These are phyloP conservation scores for Calonectria montana DNA, from an alignment of 2,329 filamentous ascomycete genomes.

Conservation along the genomic window DNA sequence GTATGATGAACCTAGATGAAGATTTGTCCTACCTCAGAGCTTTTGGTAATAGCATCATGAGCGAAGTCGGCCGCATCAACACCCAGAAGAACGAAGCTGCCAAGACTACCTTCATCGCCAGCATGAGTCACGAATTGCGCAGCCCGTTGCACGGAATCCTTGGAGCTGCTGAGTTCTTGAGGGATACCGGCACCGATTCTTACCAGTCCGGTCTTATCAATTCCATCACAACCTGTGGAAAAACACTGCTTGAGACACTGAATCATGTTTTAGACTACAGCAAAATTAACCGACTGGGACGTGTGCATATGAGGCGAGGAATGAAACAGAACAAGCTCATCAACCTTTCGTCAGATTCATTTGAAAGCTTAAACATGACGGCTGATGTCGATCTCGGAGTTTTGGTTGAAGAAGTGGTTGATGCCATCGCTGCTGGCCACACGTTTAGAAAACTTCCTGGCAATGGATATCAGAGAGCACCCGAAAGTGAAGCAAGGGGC, in stretches of 20 bases:
- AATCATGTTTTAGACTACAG: conserved; percentile 61
- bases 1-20: conserved; percentile 51
- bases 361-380: conserved; percentile 47
- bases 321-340: conserved; percentile 36
- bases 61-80: conserved; percentile 65
- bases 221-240: conserved; percentile 59
- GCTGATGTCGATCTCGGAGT: conserved; percentile 48
- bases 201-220: conserved; percentile 56
- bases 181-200: conserved; percentile 52
- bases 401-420: conserved; percentile 53
- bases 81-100: conserved; percentile 62
- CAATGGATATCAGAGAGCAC: background rate
- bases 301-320: conserved; percentile 37
- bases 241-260: conserved; percentile 61
- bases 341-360: conserved; percentile 41
- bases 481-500: background rate
- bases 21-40: conserved; percentile 51
- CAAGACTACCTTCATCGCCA: conserved; percentile 69
- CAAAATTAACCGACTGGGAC: conserved; percentile 52
- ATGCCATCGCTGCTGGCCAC: conserved; percentile 51
- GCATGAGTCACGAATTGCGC: conserved; percentile 68
- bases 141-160: conserved; percentile 69
- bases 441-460: conserved; percentile 45
- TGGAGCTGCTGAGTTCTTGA: conserved; percentile 62
- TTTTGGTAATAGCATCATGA: conserved; percentile 54